Conservation (phyloP, 371 early-diverging fungal species). For the Choanephora cucurbitarum region DNA sequence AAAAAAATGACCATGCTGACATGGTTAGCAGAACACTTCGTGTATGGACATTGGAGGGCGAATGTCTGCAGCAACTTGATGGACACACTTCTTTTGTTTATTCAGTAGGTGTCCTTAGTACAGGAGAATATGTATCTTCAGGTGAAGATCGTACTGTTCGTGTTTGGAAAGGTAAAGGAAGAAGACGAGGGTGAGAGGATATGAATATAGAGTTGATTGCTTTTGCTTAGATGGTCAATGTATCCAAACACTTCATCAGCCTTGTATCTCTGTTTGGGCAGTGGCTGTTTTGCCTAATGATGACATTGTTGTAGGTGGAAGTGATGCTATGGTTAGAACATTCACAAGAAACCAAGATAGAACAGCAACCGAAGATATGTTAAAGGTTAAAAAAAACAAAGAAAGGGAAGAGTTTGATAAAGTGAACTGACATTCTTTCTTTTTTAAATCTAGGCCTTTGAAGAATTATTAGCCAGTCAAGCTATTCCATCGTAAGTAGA, state of each 20-base stretch:
- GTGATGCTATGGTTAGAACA: constrained; percentile 82
- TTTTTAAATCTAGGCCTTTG: constrained; percentile 45
- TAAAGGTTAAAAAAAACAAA: constrained; percentile 35
- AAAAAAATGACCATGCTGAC: neutral
- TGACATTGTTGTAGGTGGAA: constrained; percentile 87
- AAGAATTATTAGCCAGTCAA: constrained; percentile 72
- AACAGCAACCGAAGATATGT: constrained; percentile 56
- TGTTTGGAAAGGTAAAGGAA: constrained; percentile 78
- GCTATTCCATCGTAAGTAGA: constrained; percentile 74
- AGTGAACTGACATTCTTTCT: too few species aligned
- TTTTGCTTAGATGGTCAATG: constrained; percentile 49
- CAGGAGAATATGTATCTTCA: constrained; percentile 83
- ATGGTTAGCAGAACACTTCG: constrained; percentile 65
- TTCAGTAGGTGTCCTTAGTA: constrained; percentile 66
- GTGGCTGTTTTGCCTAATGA: constrained; percentile 78
- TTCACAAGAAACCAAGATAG: constrained; percentile 72
- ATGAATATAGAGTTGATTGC: constrained; percentile 3
- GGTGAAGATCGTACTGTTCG: constrained; percentile 94
- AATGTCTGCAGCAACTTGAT: constrained; percentile 73
- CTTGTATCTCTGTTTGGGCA: constrained; percentile 93
- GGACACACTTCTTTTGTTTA: constrained; percentile 97
- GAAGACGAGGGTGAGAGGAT: neutral
- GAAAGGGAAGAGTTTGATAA: too few species aligned
- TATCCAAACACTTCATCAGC: constrained; percentile 84
- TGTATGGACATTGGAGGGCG: constrained; percentile 78